These are phyloP conservation scores for Musa beccarii DNA, from an alignment of 176 grass and related monocot species.

Conservation along the genomic window DNA sequence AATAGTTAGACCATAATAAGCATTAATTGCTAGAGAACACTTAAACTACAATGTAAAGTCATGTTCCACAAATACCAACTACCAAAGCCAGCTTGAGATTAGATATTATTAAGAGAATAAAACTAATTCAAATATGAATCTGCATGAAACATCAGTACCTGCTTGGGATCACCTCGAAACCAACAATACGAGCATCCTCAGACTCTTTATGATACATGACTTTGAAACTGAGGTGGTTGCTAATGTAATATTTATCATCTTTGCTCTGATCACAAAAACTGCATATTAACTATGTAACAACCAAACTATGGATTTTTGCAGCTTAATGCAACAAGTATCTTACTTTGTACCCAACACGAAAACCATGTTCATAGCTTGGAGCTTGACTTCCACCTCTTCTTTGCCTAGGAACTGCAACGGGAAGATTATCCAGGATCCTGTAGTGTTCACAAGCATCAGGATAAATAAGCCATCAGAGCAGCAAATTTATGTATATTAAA, in stretches of 20 bases:
- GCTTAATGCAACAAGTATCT: not conserved
- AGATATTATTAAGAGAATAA: not conserved
- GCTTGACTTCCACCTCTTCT: constrained; percentile 53
- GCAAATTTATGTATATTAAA: not conserved
- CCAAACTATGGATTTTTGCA: not conserved
- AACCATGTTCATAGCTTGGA: constrained; percentile 65
- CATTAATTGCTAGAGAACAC: no score
- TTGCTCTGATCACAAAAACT: constrained; percentile 40
- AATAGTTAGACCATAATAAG: no score
- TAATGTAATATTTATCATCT: constrained; percentile 78
- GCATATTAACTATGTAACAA: constrained; percentile 21
- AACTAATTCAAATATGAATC: constrained; percentile 7
- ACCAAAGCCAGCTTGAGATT: not conserved
- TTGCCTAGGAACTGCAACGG: constrained; percentile 63
- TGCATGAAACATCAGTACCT: constrained; percentile 31
- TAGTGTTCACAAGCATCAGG: not conserved
- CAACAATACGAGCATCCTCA: constrained; percentile 62
- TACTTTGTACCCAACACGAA: constrained; percentile 76
- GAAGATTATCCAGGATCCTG: constrained; percentile 84
- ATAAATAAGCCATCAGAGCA: not conserved
- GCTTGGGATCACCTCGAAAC: constrained; percentile 80
- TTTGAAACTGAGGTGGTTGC: constrained; percentile 76
- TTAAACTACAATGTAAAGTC: not conserved
- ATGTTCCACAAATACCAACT: not conserved
- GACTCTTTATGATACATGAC: constrained; percentile 57